These are phyloP conservation scores for Euphrasia arctica DNA, from an alignment of 305 asterid species.

Conservation along the genomic window DNA sequence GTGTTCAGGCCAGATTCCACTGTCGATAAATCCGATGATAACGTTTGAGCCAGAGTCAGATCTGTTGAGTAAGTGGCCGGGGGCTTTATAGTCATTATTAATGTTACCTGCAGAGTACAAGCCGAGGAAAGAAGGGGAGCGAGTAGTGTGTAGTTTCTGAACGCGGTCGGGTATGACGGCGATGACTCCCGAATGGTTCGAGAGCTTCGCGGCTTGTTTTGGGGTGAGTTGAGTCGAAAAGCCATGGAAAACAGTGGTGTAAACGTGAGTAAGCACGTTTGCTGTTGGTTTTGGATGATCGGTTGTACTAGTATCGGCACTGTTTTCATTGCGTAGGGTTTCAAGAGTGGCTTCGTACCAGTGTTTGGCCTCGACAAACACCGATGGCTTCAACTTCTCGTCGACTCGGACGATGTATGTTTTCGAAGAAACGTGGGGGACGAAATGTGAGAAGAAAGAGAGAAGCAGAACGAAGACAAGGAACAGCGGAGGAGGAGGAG, in stretches of 20 bases:
- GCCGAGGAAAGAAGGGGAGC: constrained; percentile 71
- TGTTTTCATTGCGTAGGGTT: not conserved
- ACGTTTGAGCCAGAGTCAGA: constrained; percentile 68
- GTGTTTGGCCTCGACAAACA: not conserved
- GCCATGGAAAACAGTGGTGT: not conserved
- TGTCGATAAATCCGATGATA: constrained; percentile 64
- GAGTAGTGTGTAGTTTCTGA: constrained; percentile 63
- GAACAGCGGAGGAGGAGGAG: too few relatives aligned
- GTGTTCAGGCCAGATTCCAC: constrained; percentile 73
- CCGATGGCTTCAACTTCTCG: not conserved
- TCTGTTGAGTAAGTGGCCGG: constrained; percentile 39
- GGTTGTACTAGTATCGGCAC: too few relatives aligned
- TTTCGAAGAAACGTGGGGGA: too few relatives aligned
- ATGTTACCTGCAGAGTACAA: constrained; percentile 20
- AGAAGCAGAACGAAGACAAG: too few relatives aligned
- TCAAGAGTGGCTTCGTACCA: not conserved
- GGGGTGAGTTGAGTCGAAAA: not conserved
- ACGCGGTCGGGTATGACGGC: constrained; percentile 63
- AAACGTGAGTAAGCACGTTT: too few relatives aligned
- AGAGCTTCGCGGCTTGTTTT: not conserved
- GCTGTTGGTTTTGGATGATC: too few relatives aligned
- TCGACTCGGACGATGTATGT: not conserved
- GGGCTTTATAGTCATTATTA: constrained; percentile 12
- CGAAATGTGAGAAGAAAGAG: too few relatives aligned
- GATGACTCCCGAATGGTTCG: not conserved